Percentiles rank a stretch among this genome's conserved stretches.
phyloP scores from a whole-genome alignment of 768 basidiomycete species.

The Mycena pura region DNA sequence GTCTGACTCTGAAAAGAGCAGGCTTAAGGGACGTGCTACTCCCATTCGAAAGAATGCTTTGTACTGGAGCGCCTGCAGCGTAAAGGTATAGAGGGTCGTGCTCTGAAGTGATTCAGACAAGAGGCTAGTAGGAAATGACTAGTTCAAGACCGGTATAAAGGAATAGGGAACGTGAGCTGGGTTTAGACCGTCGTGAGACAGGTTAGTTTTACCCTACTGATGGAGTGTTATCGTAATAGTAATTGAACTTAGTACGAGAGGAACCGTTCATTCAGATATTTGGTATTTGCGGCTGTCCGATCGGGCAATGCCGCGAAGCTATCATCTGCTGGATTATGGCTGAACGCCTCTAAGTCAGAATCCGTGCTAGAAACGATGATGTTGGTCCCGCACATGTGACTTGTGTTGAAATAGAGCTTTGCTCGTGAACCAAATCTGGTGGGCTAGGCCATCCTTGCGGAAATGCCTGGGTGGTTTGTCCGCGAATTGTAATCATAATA shows the following conservation, averaged over 20 bases:
- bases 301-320: conserved; percentile 81
- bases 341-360: conserved; percentile 87
- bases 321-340: conserved; percentile 86
- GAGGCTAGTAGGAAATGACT: background rate
- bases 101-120: too few species aligned
- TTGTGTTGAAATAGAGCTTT: conserved; percentile 71
- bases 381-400: conserved; percentile 71
- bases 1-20: conserved; percentile 5
- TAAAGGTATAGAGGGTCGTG: background rate
- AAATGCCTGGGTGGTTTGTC: conserved; percentile 61
- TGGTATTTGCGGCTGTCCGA: conserved; percentile 83
- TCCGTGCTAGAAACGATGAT: conserved; percentile 79
- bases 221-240: conserved; percentile 76
- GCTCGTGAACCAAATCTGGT: conserved; percentile 74
- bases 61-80: conserved; percentile 10
- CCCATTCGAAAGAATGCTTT: conserved; percentile 5
- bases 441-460: conserved; percentile 53
- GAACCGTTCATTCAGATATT: conserved; percentile 85
- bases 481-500: conserved; percentile 69
- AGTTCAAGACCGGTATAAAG: conserved; percentile 16
- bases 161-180: conserved; percentile 83
- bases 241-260: conserved; percentile 85
- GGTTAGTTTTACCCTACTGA: conserved; percentile 89
- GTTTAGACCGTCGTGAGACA: conserved; percentile 86
- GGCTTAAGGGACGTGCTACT: conserved; percentile 13